A percentile compares a stretch with the other conserved stretches of the same genome.
Evolutionary conservation across 768 basidiomycete species (phyloP).

Genomic region (Mycena capillaripes): DNA sequence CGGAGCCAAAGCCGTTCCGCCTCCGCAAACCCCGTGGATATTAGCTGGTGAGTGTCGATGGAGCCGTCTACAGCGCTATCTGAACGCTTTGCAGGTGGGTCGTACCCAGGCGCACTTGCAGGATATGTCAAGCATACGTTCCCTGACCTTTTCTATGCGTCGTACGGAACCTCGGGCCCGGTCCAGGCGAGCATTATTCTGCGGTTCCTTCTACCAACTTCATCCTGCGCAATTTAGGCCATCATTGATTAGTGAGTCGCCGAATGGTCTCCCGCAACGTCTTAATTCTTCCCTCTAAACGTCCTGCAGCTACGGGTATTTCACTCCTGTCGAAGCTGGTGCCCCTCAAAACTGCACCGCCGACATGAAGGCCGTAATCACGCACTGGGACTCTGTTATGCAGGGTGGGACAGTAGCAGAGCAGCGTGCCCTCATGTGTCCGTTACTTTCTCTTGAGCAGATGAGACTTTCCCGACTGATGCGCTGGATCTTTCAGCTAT

Average conservation of each 20-base stretch:
- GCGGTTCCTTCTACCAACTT: too few species aligned
- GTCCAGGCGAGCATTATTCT: conserved; percentile 16
- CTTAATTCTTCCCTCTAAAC: too few species aligned
- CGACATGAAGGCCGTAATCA: conserved; percentile 63
- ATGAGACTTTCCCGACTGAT: not conserved
- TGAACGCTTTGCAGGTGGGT: conserved; percentile 35
- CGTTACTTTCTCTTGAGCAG: not conserved
- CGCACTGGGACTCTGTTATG: conserved; percentile 61
- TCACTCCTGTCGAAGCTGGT: conserved; percentile 62
- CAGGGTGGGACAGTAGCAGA: conserved; percentile 15
- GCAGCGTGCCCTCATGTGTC: conserved; percentile 25
- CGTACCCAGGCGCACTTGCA: conserved; percentile 24
- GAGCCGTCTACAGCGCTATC: conserved; percentile 33
- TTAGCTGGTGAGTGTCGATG: conserved; percentile 19
- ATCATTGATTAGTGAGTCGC: conserved; percentile 31
- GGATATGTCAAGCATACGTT: conserved; percentile 22
- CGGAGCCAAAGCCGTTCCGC: conserved; percentile 48
- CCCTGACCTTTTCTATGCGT: conserved; percentile 28
- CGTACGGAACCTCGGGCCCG: conserved; percentile 24
- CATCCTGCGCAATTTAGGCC: conserved; percentile 11
- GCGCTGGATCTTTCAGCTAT: conserved; percentile 8
- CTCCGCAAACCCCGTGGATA: conserved; percentile 35
- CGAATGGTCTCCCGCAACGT: too few species aligned
- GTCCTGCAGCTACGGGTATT: conserved; percentile 67
- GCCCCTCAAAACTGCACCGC: conserved; percentile 68